phyloP scores from a whole-genome alignment of 306 rosid genomes.

The Medicago arabica region DNA sequence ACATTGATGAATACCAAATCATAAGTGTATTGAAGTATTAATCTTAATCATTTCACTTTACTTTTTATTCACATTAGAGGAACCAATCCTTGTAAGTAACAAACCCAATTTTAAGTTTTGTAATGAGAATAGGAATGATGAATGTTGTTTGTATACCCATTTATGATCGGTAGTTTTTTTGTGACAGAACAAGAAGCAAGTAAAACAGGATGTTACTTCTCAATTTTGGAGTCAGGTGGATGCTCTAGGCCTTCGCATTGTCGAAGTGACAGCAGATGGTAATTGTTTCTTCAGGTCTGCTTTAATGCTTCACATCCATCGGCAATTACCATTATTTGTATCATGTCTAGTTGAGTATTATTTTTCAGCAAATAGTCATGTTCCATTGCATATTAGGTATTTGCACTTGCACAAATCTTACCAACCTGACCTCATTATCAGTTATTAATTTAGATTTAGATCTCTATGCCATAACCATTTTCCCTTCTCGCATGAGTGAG shows the following conservation, averaged over 20 bases:
- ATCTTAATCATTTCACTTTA: not conserved
- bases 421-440: not conserved
- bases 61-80: not conserved
- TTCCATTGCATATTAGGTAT: constrained; percentile 6
- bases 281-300: constrained; percentile 91
- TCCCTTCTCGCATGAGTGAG: not conserved
- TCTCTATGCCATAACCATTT: not conserved
- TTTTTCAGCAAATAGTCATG: constrained; percentile 28
- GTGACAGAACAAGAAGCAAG: constrained; percentile 68
- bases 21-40: not conserved
- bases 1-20: not conserved
- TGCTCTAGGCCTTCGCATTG: constrained; percentile 64
- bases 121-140: constrained; percentile 22
- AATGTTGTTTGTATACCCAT: constrained; percentile 21
- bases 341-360: not conserved
- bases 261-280: constrained; percentile 86
- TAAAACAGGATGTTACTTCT: constrained; percentile 58
- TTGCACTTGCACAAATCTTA: constrained; percentile 20
- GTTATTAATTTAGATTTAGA: constrained; percentile 27
- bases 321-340: constrained; percentile 33
- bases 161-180: constrained; percentile 27
- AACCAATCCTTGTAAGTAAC: not conserved
- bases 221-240: constrained; percentile 74
- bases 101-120: constrained; percentile 23
- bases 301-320: constrained; percentile 34